phyloP scores from a whole-genome alignment of 2,329 filamentous ascomycete genomes.

The Pyrenophora teres region DNA sequence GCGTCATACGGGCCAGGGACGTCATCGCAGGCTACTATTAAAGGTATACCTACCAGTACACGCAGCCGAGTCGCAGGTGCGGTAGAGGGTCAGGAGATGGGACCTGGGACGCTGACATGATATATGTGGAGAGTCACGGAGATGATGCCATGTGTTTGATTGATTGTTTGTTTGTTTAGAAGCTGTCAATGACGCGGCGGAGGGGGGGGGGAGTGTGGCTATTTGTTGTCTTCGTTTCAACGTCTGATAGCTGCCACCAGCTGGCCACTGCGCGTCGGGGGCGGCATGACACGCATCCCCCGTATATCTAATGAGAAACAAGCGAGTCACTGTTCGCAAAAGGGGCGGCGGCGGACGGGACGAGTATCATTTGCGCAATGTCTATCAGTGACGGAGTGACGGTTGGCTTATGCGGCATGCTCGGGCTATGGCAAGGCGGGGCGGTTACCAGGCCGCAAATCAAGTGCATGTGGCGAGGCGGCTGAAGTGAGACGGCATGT shows the following conservation, averaged over 20 bases:
- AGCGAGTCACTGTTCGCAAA: constrained; percentile 7
- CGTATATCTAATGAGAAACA: constrained; percentile 12
- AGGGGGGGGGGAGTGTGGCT: constrained; percentile 2
- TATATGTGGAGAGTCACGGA: neutral
- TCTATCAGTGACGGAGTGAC: neutral
- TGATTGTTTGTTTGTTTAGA: neutral
- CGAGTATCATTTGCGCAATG: neutral
- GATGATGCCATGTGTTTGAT: no score
- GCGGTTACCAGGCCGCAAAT: constrained; percentile 14
- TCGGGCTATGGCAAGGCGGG: neutral
- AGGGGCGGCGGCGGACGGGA: constrained; percentile 4
- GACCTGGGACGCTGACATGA: constrained; percentile 7
- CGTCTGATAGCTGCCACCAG: constrained; percentile 2
- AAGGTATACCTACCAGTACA: neutral
- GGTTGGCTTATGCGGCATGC: constrained; percentile 5
- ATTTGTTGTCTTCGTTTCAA: constrained; percentile 27
- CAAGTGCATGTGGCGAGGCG: constrained; percentile 3
- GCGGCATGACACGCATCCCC: constrained; percentile 9
- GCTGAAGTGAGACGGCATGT: constrained; percentile 14
- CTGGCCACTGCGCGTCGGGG: constrained; percentile 12
- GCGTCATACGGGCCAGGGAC: constrained; percentile 10
- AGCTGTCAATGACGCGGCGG: constrained; percentile 12
- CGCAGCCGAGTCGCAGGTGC: neutral
- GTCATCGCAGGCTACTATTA: constrained; percentile 10
- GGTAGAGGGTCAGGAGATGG: constrained; percentile 1